Conservation (phyloP, 805 yeast species). For the Schwanniomyces polymorphus region DNA sequence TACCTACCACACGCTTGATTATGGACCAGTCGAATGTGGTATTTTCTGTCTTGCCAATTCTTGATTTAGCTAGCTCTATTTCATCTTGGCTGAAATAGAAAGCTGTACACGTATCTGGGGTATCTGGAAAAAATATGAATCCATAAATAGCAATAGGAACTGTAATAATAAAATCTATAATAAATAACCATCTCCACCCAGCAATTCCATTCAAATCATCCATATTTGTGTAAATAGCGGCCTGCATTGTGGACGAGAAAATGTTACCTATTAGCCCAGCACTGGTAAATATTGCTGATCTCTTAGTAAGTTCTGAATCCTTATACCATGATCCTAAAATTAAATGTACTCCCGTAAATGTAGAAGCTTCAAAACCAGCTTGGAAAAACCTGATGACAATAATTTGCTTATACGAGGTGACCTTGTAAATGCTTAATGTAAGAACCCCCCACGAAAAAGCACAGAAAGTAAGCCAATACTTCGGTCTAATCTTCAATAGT, state of each 20-base stretch:
- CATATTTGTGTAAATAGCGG: conserved; percentile 49
- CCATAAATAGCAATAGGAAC: conserved; percentile 60
- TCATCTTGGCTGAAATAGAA: conserved; percentile 26
- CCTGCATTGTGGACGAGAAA: conserved; percentile 58
- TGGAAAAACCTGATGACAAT: conserved; percentile 61
- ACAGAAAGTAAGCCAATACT: conserved; percentile 56
- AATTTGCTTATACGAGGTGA: conserved; percentile 46
- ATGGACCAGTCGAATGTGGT: conserved; percentile 30
- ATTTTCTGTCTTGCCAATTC: conserved; percentile 33
- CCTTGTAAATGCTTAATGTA: conserved; percentile 52
- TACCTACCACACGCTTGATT: conserved; percentile 40
- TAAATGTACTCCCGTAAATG: conserved; percentile 55
- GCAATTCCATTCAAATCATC: conserved; percentile 48
- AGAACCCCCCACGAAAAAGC: conserved; percentile 57
- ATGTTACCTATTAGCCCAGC: conserved; percentile 57
- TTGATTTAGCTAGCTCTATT: conserved; percentile 25
- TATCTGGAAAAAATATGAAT: conserved; percentile 57
- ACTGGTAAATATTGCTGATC: conserved; percentile 55
- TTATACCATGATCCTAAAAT: conserved; percentile 56
- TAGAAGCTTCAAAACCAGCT: conserved; percentile 60
- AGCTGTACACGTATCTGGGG: conserved; percentile 43
- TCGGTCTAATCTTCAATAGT: conserved; percentile 52
- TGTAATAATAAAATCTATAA: conserved; percentile 60
- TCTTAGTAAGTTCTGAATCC: conserved; percentile 46
- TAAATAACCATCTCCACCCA: conserved; percentile 73